Evolutionary conservation across 2,329 filamentous ascomycete genomes (phyloP).

Genomic region (Talaromyces pinophilus): DNA sequence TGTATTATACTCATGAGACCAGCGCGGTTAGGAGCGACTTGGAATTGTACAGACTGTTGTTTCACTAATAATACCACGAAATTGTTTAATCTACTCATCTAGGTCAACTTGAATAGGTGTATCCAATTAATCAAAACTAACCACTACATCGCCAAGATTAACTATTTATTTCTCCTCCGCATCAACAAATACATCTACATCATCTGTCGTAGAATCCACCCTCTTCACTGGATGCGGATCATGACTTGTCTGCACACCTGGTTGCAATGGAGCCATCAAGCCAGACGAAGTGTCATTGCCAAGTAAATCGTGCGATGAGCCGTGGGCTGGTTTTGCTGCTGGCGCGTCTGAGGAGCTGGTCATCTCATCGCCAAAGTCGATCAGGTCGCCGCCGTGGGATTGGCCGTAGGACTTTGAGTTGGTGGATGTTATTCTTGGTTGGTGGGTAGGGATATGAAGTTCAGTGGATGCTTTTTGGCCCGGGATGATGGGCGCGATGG

Average conservation of each 20-base stretch:
- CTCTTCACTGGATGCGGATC: slow-evolving; percentile 34
- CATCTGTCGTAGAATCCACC: slow-evolving; percentile 42
- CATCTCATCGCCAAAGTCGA: slow-evolving; percentile 29
- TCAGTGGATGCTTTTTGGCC: slow-evolving; percentile 66
- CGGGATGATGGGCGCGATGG: slow-evolving; percentile 79
- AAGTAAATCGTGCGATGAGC: slow-evolving; percentile 25
- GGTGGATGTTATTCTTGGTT: slow-evolving; percentile 16
- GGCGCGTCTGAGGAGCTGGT: neutral
- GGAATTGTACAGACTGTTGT: neutral
- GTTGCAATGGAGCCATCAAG: slow-evolving; percentile 28
- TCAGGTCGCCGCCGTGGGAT: slow-evolving; percentile 26
- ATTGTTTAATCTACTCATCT: neutral
- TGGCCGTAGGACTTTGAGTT: slow-evolving; percentile 7
- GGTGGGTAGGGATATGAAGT: slow-evolving; percentile 48
- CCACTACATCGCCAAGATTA: neutral
- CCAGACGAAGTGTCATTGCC: slow-evolving; percentile 21
- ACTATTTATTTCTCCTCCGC: slow-evolving; percentile 35
- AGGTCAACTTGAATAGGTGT: neutral
- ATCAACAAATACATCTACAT: slow-evolving; percentile 48
- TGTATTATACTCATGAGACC: neutral
- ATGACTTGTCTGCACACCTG: slow-evolving; percentile 19
- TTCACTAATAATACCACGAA: neutral
- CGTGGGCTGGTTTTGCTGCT: slow-evolving; percentile 10
- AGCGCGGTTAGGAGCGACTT: neutral
- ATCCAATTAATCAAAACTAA: slow-evolving; percentile 5